Evolutionary conservation across 441 rosid genomes (phyloP).

Genomic region (Gossypium gossypioides): DNA sequence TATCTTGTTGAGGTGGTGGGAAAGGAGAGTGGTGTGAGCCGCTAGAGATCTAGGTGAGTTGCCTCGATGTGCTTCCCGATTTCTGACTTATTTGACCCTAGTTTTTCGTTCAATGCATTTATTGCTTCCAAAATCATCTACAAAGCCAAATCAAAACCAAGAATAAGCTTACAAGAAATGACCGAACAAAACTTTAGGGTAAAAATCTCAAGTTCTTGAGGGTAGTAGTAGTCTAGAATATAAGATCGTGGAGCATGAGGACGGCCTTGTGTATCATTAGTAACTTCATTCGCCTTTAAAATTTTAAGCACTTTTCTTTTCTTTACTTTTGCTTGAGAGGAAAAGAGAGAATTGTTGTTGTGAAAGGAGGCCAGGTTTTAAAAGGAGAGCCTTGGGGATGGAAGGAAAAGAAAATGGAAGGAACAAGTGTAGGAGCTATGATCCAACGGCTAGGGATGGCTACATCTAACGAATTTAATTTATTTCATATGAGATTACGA

Average conservation of each 20-base stretch:
- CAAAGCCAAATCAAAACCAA: background rate
- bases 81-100: constrained; percentile 44
- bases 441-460: background rate
- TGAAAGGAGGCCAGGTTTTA: background rate
- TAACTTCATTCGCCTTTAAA: constrained; percentile 13
- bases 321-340: background rate
- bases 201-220: too few species aligned
- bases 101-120: constrained; percentile 36
- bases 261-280: background rate
- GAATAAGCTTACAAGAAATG: background rate
- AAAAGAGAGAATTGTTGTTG: background rate
- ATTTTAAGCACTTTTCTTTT: background rate
- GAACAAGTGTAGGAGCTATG: background rate
- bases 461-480: constrained; percentile 36
- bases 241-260: background rate
- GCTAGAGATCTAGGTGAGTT: constrained; percentile 37
- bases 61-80: constrained; percentile 53
- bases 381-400: constrained; percentile 10
- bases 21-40: constrained; percentile 44
- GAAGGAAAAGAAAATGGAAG: background rate
- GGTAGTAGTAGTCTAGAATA: constrained; percentile 11
- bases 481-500: background rate
- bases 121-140: constrained; percentile 69
- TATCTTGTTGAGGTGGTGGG: constrained; percentile 54
- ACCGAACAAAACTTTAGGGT: too few species aligned